Percentiles rank a stretch among this genome's conserved stretches.
These are phyloP conservation scores for Colletotrichum sp. DNA, from an alignment of 2,329 filamentous ascomycete species.

Conservation along the genomic window DNA sequence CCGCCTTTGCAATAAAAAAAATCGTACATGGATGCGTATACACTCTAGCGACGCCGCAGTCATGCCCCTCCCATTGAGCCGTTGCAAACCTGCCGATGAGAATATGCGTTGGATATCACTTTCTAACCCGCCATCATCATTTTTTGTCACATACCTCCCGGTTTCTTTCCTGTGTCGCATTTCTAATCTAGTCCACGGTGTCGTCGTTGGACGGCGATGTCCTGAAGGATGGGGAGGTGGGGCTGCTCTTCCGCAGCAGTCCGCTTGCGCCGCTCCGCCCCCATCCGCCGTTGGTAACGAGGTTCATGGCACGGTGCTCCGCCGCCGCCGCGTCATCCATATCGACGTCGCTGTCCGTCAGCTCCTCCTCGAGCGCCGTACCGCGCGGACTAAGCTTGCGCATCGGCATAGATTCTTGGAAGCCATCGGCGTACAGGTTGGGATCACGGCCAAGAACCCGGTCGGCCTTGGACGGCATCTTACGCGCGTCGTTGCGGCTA, in stretches of 20 bases:
- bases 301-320: slow-evolving; percentile 51
- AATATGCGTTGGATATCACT: slow-evolving; percentile 13
- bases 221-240: slow-evolving; percentile 13
- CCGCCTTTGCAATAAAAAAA: neutral
- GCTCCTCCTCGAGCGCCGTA: slow-evolving; percentile 46
- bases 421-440: slow-evolving; percentile 57
- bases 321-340: slow-evolving; percentile 42
- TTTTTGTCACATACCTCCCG: neutral
- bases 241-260: slow-evolving; percentile 42
- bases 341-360: slow-evolving; percentile 37
- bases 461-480: slow-evolving; percentile 60
- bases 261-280: slow-evolving; percentile 46
- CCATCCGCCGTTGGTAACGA: slow-evolving; percentile 44
- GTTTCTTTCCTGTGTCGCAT: neutral
- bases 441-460: slow-evolving; percentile 63
- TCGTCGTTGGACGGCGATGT: slow-evolving; percentile 9
- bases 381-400: slow-evolving; percentile 52
- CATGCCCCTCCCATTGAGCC: neutral
- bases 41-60: slow-evolving; percentile 2
- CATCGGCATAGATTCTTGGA: slow-evolving; percentile 47
- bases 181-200: slow-evolving; percentile 13
- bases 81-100: neutral
- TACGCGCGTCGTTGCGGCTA: slow-evolving; percentile 31
- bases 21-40: neutral
- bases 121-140: neutral